A percentile compares a stretch with the other conserved stretches of the same genome.
Evolutionary conservation across 1,139 yeast genomes (phyloP).

Genomic region (Candida freyschussii): DNA sequence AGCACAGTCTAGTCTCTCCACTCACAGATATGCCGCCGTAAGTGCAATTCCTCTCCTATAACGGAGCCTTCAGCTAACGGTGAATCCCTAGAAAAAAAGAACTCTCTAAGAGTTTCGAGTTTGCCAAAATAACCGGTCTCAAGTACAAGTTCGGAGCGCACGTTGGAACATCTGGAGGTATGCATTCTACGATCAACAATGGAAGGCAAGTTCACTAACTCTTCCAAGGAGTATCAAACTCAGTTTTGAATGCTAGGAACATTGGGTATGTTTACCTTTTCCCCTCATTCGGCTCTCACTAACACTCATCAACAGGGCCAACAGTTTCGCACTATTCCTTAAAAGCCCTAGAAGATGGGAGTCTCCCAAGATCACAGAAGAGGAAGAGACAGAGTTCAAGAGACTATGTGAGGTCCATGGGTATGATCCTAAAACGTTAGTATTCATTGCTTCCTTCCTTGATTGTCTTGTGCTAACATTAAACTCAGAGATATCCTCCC

Average conservation of each 20-base stretch:
- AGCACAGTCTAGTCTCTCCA: no score
- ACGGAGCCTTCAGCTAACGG: no score
- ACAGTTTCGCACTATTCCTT: slow-evolving; percentile 84
- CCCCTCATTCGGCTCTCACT: slow-evolving; percentile 7
- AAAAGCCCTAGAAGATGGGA: slow-evolving; percentile 92
- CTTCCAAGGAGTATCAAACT: slow-evolving; percentile 51
- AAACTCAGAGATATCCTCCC: slow-evolving; percentile 65
- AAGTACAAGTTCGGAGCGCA: slow-evolving; percentile 74
- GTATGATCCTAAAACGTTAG: slow-evolving; percentile 57
- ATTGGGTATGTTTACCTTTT: slow-evolving; percentile 48
- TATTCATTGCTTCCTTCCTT: not conserved
- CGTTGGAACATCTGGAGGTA: slow-evolving; percentile 66
- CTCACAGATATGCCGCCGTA: no score
- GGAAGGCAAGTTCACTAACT: not conserved
- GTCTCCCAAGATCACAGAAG: slow-evolving; percentile 65
- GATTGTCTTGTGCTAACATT: slow-evolving; percentile 4
- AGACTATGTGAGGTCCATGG: slow-evolving; percentile 54
- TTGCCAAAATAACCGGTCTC: slow-evolving; percentile 31
- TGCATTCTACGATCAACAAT: slow-evolving; percentile 1
- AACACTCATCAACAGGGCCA: slow-evolving; percentile 32
- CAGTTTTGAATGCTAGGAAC: slow-evolving; percentile 68
- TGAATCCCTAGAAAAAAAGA: slow-evolving; percentile 15
- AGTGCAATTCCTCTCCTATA: no score
- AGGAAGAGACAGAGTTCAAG: slow-evolving; percentile 65
- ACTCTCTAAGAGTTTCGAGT: slow-evolving; percentile 15